Percentiles rank a stretch among this genome's conserved stretches.
Conservation (phyloP, 179 eudicot species). For the Patellifolia procumbens region DNA sequence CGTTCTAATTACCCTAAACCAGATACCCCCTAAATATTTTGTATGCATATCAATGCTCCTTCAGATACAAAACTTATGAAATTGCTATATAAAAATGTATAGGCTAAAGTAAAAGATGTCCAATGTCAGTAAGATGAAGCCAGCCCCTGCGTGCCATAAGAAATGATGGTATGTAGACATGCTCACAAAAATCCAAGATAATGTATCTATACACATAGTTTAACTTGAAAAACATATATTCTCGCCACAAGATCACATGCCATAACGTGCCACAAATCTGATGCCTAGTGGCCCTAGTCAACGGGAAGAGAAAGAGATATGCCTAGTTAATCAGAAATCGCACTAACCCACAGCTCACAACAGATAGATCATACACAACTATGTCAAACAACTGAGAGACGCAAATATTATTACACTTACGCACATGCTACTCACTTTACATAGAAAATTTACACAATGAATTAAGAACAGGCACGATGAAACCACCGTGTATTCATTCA, state of each 20-base stretch:
- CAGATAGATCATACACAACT: neutral
- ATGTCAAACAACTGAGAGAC: neutral
- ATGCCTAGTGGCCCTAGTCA: too few species aligned
- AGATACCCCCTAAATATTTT: neutral
- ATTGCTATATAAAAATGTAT: neutral
- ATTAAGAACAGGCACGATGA: neutral
- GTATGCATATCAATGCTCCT: neutral
- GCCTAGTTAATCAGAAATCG: too few species aligned
- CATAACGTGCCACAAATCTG: too few species aligned
- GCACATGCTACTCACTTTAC: neutral
- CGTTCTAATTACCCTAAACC: too few species aligned
- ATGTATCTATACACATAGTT: neutral
- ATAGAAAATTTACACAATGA: too few species aligned
- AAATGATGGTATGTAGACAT: neutral
- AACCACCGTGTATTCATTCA: neutral
- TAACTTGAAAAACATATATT: neutral
- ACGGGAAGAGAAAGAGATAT: too few species aligned
- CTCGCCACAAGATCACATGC: too few species aligned
- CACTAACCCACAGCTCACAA: too few species aligned
- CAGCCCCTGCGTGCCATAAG: neutral
- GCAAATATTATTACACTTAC: neutral
- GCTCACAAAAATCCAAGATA: neutral
- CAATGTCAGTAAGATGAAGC: neutral
- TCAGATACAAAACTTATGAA: neutral
- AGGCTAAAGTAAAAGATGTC: neutral